Evolutionary conservation across 179 eudicot genomes (phyloP), one percentile per base, ranked within the genome.

Genomic region (Silene noctiflora): DNA sequence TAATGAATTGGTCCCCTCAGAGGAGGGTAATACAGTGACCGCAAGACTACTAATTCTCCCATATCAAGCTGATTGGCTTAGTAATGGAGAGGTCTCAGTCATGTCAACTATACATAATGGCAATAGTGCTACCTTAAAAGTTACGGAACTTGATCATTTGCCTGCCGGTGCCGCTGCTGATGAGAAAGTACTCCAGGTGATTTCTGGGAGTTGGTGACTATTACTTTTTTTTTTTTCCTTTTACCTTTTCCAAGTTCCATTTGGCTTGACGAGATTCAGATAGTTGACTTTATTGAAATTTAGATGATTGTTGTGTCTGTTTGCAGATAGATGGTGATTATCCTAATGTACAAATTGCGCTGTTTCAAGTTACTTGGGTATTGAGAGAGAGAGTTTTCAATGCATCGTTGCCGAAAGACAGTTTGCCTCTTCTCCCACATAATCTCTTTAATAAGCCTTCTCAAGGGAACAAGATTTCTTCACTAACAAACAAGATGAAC

Each of bases 251-350:
- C 22, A 58, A 53, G 21, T 24, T 66, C 24, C 13, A 48, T 16
- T 39, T 12, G 46, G 1, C 67, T 67, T 60, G 35, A 55, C 29
- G 21, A 67, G 51, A 0, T 44, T 44, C 22, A 21, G 56, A 9
- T 44, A 25, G 46, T 66, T 17, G 69, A 14, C 31, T 17, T 39
- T 17, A 44, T 51, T 48, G 16, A 16, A 29, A 17, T 19, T 53
- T 29, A 65, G 42, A 42, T 35, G 51, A 66, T 42, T 27, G n/a
- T 25, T 69, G 5, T 58, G n/a, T 17, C 78, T 76, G 77, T 76
- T 70, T 81, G 87, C 79, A 84, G 87, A 81, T 84, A 69, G 67
- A 69, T 44, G 87, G 87, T 76, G 83, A 69, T 35, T 70, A 73
- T 71, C 64, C 79, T 11, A 76, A 71, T 48, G 87, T 84, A 69